Percentiles rank a stretch among this genome's conserved stretches.
These are phyloP conservation scores for Ceratocystis colombiana DNA, from an alignment of 2,329 filamentous ascomycete genomes.

Conservation along the genomic window DNA sequence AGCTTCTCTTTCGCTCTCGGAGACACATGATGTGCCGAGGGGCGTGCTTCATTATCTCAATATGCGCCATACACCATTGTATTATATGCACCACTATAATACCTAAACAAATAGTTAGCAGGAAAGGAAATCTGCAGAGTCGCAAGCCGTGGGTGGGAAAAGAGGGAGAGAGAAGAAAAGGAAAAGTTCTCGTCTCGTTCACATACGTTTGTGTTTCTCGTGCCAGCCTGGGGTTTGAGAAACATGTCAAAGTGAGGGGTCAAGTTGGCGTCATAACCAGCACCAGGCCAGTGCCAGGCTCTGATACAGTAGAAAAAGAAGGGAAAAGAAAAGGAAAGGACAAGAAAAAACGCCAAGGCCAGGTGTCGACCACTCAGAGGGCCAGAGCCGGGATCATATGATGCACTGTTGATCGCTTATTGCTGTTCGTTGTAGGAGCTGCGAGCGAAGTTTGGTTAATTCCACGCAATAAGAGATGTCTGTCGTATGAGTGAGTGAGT, in stretches of 20 bases:
- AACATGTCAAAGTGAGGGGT: conserved; percentile 16
- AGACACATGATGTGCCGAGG: neutral
- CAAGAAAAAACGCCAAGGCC: neutral
- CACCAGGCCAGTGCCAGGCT: conserved; percentile 10
- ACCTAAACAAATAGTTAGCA: neutral
- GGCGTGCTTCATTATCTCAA: neutral
- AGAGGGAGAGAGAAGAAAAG: conserved; percentile 12
- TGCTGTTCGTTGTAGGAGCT: conserved; percentile 5
- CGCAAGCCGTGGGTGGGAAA: neutral
- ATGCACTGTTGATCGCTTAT: neutral
- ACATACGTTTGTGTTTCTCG: neutral
- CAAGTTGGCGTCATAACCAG: conserved; percentile 13
- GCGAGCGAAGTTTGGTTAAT: neutral
- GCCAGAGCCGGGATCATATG: conserved; percentile 5
- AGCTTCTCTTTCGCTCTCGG: conserved; percentile 2
- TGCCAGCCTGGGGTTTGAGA: conserved; percentile 12
- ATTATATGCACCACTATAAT: neutral
- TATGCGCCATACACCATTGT: no score
- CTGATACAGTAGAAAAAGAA: neutral
- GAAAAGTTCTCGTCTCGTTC: conserved; percentile 1
- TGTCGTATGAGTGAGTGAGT: neutral
- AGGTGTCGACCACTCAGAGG: neutral
- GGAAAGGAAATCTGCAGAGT: neutral
- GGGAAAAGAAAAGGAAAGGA: neutral
- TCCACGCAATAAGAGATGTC: no score